A percentile compares a stretch with the other conserved stretches of the same genome.
phyloP scores from a whole-genome alignment of 257 asterid genomes.

The Nicotiana knightiana region DNA sequence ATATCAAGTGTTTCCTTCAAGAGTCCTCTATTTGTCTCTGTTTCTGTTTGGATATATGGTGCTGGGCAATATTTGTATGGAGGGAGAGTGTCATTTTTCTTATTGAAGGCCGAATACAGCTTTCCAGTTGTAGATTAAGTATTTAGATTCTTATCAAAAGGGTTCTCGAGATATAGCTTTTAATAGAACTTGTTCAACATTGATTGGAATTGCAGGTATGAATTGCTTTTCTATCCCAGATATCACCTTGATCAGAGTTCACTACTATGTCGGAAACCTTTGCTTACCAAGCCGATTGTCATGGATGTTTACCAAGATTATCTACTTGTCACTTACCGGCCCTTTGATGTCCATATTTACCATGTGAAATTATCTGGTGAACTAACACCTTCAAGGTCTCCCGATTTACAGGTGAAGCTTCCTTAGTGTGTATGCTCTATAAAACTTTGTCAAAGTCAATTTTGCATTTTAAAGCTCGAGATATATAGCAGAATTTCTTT shows the following conservation, averaged over 20 bases:
- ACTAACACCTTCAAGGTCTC: conserved; percentile 79
- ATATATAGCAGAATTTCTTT: conserved; percentile 17
- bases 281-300: conserved; percentile 89
- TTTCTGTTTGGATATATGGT: neutral
- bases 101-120: neutral
- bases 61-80: neutral
- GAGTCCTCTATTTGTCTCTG: neutral
- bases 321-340: conserved; percentile 84
- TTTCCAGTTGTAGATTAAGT: neutral
- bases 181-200: conserved; percentile 3
- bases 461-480: conserved; percentile 5
- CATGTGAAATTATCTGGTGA: conserved; percentile 89
- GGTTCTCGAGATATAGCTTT: neutral
- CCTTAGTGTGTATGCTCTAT: conserved; percentile 1
- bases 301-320: conserved; percentile 98
- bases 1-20: neutral
- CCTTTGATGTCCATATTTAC: conserved; percentile 93
- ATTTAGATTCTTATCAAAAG: neutral
- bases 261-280: conserved; percentile 73
- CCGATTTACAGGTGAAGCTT: conserved; percentile 76
- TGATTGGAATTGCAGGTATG: conserved; percentile 62
- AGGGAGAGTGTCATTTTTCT: neutral
- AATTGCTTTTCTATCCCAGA: conserved; percentile 94
- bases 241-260: conserved; percentile 99
- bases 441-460: neutral